Percentiles rank a stretch among this genome's conserved stretches.
phyloP scores from a whole-genome alignment of 164 flowering plant genomes.

The Vitis rupestris region DNA sequence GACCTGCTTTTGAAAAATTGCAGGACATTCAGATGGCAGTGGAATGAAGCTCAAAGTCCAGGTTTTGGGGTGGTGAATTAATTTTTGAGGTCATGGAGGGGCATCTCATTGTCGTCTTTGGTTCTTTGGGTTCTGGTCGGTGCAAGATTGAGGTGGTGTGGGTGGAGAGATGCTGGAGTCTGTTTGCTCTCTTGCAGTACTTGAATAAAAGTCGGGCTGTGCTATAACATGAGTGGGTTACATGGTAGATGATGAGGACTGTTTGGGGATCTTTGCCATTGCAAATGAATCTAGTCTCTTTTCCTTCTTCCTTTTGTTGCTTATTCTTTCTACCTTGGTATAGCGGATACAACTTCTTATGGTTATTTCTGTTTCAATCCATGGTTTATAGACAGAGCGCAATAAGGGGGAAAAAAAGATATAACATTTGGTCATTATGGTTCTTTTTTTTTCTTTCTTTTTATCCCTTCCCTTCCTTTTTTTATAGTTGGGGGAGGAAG shows the following conservation, averaged over 20 bases:
- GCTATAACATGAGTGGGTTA: too few relatives aligned
- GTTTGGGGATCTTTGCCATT: conserved; percentile 1
- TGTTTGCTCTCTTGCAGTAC: too few relatives aligned
- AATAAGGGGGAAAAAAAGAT: too few relatives aligned
- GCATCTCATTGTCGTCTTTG: conserved; percentile 4
- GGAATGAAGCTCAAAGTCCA: conserved; percentile 19
- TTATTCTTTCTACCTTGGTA: conserved; percentile 1
- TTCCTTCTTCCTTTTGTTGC: not conserved
- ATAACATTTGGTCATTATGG: too few relatives aligned
- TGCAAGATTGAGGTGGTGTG: conserved; percentile 9
- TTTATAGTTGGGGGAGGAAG: too few relatives aligned
- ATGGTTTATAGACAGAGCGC: too few relatives aligned
- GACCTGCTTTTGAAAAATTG: conserved; percentile 1
- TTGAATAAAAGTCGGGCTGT: not conserved
- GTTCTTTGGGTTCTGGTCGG: conserved; percentile 6
- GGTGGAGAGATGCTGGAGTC: conserved; percentile 11
- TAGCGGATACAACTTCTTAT: not conserved
- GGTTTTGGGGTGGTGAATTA: conserved; percentile 7
- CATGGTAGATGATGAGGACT: not conserved
- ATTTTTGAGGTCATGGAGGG: conserved; percentile 1
- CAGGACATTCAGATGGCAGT: conserved; percentile 9
- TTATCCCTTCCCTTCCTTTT: too few relatives aligned
- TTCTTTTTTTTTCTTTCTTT: too few relatives aligned
- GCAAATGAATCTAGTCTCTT: not conserved
- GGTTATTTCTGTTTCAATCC: too few relatives aligned